Conservation (phyloP, 2,329 filamentous ascomycete genomes). For the Rutstroemia sp. region DNA sequence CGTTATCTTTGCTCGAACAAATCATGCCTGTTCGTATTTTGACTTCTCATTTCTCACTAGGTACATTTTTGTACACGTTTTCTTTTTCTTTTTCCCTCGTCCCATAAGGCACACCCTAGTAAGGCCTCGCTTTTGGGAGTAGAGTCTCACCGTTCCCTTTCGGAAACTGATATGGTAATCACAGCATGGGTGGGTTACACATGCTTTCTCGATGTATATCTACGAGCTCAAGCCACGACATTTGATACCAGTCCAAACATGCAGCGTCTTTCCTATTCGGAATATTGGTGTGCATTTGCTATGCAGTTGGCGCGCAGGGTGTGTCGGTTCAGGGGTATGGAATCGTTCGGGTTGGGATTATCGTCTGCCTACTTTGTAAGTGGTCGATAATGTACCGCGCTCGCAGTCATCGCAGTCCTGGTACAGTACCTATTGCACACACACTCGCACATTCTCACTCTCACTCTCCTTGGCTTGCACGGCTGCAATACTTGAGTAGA, state of each 20-base stretch:
- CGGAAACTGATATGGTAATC: conserved; percentile 4
- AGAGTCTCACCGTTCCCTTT: background rate
- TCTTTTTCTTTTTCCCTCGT: too few species aligned
- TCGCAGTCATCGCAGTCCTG: background rate
- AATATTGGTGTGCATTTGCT: background rate
- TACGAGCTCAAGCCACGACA: background rate
- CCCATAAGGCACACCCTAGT: too few species aligned
- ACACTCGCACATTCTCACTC: background rate
- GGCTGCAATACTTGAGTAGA: background rate
- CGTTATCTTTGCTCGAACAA: too few species aligned
- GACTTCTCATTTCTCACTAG: too few species aligned
- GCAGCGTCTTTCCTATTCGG: background rate
- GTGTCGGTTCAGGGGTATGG: too few species aligned
- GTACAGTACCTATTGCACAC: background rate
- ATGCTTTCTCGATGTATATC: background rate
- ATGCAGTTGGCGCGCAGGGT: too few species aligned
- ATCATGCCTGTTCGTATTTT: too few species aligned
- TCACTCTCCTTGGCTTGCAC: background rate
- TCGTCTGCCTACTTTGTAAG: too few species aligned
- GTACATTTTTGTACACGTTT: too few species aligned
- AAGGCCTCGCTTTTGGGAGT: too few species aligned
- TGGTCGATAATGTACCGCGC: background rate
- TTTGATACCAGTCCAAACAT: background rate
- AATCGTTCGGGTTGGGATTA: too few species aligned
- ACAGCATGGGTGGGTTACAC: background rate